phyloP scores from a whole-genome alignment of 257 asterid genomes.

The Capsicum chinense region DNA sequence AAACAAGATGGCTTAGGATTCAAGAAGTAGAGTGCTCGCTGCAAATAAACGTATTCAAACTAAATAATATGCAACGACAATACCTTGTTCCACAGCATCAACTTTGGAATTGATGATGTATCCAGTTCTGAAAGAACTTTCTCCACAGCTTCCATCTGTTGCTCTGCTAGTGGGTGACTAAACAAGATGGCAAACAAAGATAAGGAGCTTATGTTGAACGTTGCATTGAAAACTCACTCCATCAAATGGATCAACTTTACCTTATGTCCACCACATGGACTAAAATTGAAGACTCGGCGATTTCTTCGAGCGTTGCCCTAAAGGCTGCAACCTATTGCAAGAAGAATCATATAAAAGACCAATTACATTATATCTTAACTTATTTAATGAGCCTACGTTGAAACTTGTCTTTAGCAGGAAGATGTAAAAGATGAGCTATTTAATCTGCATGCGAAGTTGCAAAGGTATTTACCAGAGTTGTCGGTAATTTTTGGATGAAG shows the following conservation, averaged over 20 bases:
- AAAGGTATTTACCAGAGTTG: constrained; percentile 69
- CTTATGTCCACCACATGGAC: constrained; percentile 98
- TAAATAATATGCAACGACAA: background rate
- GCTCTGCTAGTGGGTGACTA: constrained; percentile 97
- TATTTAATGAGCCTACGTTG: background rate
- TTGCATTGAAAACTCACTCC: constrained; percentile 16
- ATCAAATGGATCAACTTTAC: constrained; percentile 43
- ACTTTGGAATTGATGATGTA: constrained; percentile 71
- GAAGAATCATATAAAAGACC: constrained; percentile 32
- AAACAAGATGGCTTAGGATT: background rate
- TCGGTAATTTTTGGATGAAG: constrained; percentile 92
- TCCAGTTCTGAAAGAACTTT: constrained; percentile 91
- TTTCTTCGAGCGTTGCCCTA: constrained; percentile 97
- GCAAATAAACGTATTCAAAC: background rate
- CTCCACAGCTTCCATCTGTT: constrained; percentile 88
- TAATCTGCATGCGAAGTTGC: constrained; percentile 12
- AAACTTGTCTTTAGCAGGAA: constrained; percentile 3
- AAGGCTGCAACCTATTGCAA: constrained; percentile 87
- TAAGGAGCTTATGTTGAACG: constrained; percentile 40
- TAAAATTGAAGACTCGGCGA: constrained; percentile 85
- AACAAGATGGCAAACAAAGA: constrained; percentile 37
- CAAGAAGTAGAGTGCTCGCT: constrained; percentile 20
- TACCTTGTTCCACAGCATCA: constrained; percentile 98
- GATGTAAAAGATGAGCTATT: background rate
- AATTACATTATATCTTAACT: constrained; percentile 26